These are phyloP conservation scores for Adansonia digitata DNA, from an alignment of 345 rosid genomes.

Conservation along the genomic window DNA sequence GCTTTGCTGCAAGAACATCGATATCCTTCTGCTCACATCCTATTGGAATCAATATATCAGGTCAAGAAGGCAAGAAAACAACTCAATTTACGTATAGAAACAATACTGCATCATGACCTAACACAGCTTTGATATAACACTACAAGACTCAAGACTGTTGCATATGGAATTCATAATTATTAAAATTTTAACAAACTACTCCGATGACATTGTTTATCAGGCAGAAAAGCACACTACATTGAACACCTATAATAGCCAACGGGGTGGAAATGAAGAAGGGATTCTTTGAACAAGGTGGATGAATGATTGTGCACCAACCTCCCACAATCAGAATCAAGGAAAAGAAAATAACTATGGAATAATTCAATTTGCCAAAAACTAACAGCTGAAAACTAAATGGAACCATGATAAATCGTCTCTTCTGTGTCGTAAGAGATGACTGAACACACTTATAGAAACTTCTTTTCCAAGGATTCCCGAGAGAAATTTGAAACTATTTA, in stretches of 20 bases:
- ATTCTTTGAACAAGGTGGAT: background rate
- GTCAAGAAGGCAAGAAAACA: slow-evolving; percentile 13
- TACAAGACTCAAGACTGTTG: background rate
- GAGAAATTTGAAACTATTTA: background rate
- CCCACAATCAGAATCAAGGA: background rate
- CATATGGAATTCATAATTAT: no score
- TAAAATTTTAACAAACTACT: background rate
- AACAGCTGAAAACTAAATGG: background rate
- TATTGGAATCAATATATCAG: slow-evolving; percentile 27
- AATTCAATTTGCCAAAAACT: background rate
- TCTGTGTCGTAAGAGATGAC: background rate
- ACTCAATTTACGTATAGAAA: background rate
- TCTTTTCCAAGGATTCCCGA: background rate
- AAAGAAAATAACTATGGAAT: background rate
- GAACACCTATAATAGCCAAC: background rate
- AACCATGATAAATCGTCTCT: background rate
- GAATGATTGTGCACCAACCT: background rate
- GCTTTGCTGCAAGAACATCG: slow-evolving; percentile 64
- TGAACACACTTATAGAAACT: background rate
- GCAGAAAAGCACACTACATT: background rate
- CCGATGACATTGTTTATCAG: background rate
- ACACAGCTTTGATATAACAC: background rate
- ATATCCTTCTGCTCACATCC: slow-evolving; percentile 76
- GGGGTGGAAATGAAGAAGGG: background rate
- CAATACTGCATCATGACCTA: background rate